Conservation (phyloP, 352 stramenopile genomes). For the Phytophthora fragariaefolia region DNA sequence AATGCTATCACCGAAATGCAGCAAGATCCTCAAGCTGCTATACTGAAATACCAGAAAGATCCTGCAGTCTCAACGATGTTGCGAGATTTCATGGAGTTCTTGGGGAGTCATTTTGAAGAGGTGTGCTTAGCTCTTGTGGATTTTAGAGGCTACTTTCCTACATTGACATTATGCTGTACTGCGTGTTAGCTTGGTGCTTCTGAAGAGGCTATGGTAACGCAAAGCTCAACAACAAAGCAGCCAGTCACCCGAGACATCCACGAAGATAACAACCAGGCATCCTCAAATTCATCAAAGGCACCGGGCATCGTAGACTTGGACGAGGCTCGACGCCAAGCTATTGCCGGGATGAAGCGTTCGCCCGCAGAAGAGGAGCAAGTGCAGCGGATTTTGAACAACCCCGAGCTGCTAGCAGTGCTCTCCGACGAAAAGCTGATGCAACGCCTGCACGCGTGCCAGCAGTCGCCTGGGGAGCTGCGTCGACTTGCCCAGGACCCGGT, state of each 20-base stretch:
- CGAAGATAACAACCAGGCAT: not conserved
- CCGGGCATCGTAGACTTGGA: slow-evolving; percentile 71
- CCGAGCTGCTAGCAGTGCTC: slow-evolving; percentile 64
- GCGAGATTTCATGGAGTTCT: slow-evolving; percentile 74
- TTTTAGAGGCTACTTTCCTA: too few relatives aligned
- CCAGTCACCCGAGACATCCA: not conserved
- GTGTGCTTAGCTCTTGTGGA: slow-evolving; percentile 34
- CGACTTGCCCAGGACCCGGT: slow-evolving; percentile 47
- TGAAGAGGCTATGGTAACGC: slow-evolving; percentile 27
- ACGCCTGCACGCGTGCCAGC: slow-evolving; percentile 50
- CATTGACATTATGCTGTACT: too few relatives aligned
- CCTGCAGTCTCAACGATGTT: slow-evolving; percentile 64
- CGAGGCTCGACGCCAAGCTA: slow-evolving; percentile 53
- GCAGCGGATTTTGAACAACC: slow-evolving; percentile 68
- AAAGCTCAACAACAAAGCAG: slow-evolving; percentile 13
- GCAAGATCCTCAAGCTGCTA: slow-evolving; percentile 55
- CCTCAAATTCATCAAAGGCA: slow-evolving; percentile 1
- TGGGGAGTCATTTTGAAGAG: slow-evolving; percentile 81
- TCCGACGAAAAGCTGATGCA: slow-evolving; percentile 68
- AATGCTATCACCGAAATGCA: slow-evolving; percentile 77
- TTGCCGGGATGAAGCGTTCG: slow-evolving; percentile 62
- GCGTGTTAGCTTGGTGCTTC: slow-evolving; percentile 43
- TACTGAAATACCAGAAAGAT: slow-evolving; percentile 78
- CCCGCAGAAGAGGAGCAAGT: slow-evolving; percentile 73
- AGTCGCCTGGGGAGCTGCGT: slow-evolving; percentile 50